Conservation (phyloP, 2,329 filamentous ascomycete species). For the Diplodia sapinea region DNA sequence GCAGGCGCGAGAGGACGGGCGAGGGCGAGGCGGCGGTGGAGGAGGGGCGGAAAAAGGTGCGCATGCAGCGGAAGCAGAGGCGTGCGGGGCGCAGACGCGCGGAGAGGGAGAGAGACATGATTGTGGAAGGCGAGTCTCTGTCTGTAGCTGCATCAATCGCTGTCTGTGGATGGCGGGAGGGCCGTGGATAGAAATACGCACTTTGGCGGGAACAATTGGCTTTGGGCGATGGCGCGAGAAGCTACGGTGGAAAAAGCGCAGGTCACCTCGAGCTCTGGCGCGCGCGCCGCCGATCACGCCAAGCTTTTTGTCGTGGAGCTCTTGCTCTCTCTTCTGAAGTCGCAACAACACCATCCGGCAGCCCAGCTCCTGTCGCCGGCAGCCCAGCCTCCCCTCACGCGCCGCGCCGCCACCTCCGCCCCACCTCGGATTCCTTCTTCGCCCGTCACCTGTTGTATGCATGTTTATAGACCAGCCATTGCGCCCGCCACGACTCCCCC, state of each 20-base stretch:
- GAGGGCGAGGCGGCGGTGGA: constrained; percentile 37
- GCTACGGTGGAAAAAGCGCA: constrained; percentile 8
- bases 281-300: constrained; percentile 10
- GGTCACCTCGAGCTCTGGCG: not conserved
- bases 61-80: constrained; percentile 37
- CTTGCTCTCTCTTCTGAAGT: constrained; percentile 18
- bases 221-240: not conserved
- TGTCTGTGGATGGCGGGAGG: not conserved
- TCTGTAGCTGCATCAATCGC: not conserved
- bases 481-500: constrained; percentile 21
- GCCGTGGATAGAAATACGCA: not conserved
- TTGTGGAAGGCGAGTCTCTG: not conserved
- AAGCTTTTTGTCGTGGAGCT: constrained; percentile 24
- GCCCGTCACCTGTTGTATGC: constrained; percentile 17
- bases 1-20: constrained; percentile 52
- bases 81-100: constrained; percentile 25
- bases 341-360: constrained; percentile 14
- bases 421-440: constrained; percentile 16
- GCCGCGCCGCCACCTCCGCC: constrained; percentile 11
- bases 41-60: constrained; percentile 33
- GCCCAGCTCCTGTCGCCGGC: constrained; percentile 13
- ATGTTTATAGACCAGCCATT: constrained; percentile 16
- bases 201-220: constrained; percentile 14
- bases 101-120: constrained; percentile 26
- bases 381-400: constrained; percentile 10